phyloP scores from a whole-genome alignment of 2,329 filamentous ascomycete species.

The Coniella vitis region DNA sequence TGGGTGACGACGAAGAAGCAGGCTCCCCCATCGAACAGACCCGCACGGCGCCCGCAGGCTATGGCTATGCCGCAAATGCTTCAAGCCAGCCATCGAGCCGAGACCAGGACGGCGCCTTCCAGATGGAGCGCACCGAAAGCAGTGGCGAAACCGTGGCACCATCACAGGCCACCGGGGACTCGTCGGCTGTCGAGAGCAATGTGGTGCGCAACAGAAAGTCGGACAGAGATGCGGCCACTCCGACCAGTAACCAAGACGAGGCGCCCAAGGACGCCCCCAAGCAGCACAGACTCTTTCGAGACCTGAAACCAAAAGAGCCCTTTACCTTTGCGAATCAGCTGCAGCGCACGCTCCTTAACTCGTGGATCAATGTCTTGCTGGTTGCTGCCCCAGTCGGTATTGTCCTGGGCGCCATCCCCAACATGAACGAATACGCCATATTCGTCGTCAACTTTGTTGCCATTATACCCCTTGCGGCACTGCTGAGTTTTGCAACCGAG shows the following conservation, averaged over 20 bases:
- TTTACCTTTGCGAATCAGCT: slow-evolving; percentile 61
- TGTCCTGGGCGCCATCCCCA: slow-evolving; percentile 56
- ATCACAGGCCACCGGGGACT: slow-evolving; percentile 3
- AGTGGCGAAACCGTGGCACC: slow-evolving; percentile 19
- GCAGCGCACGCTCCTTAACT: slow-evolving; percentile 68
- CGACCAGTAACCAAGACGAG: slow-evolving; percentile 15
- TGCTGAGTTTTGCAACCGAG: slow-evolving; percentile 84
- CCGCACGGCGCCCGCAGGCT: slow-evolving; percentile 22
- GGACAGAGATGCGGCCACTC: slow-evolving; percentile 19
- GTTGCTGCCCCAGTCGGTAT: slow-evolving; percentile 76
- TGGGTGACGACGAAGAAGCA: slow-evolving; percentile 18
- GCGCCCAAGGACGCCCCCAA: slow-evolving; percentile 29
- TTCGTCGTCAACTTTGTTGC: slow-evolving; percentile 93
- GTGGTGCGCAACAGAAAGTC: slow-evolving; percentile 17
- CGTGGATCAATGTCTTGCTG: slow-evolving; percentile 81
- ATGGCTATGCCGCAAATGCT: background rate
- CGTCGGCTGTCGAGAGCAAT: slow-evolving; percentile 3
- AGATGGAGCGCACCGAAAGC: slow-evolving; percentile 19
- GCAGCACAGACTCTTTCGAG: slow-evolving; percentile 35
- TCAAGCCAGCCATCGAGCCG: slow-evolving; percentile 1
- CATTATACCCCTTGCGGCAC: slow-evolving; percentile 79
- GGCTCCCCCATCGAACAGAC: slow-evolving; percentile 30
- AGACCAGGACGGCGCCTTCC: slow-evolving; percentile 21
- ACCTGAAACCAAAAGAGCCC: slow-evolving; percentile 42
- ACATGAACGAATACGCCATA: slow-evolving; percentile 53